Evolutionary conservation across 2,329 filamentous ascomycete species (phyloP).

Genomic region (Rhexocercosporidium sp.): DNA sequence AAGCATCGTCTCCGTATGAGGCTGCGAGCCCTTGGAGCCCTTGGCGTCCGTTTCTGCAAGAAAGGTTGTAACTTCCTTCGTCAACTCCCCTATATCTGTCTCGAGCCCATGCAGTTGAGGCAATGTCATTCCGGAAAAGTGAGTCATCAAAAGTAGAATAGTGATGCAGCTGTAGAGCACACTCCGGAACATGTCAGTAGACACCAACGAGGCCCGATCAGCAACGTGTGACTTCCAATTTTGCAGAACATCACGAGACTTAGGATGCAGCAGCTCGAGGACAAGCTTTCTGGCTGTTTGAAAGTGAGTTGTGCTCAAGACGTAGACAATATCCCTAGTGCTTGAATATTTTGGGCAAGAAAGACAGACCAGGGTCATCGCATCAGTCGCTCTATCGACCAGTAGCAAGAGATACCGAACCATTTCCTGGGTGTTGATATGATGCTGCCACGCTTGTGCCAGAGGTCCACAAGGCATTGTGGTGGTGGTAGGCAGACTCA

Average conservation of each 20-base stretch:
- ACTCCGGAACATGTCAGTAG: slow-evolving; percentile 38
- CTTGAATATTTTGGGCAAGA: slow-evolving; percentile 32
- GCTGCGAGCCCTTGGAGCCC: slow-evolving; percentile 26
- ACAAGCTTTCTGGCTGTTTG: slow-evolving; percentile 37
- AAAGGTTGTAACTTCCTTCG: slow-evolving; percentile 31
- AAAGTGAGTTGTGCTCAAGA: slow-evolving; percentile 38
- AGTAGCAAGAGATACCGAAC: slow-evolving; percentile 62
- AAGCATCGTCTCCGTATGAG: slow-evolving; percentile 34
- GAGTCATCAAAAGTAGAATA: slow-evolving; percentile 33
- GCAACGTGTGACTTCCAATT: slow-evolving; percentile 34
- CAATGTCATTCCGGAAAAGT: slow-evolving; percentile 29
- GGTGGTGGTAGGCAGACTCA: slow-evolving; percentile 18
- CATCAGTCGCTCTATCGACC: slow-evolving; percentile 34
- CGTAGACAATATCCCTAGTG: slow-evolving; percentile 18
- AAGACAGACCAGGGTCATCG: slow-evolving; percentile 19
- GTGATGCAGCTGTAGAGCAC: slow-evolving; percentile 37
- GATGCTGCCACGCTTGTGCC: slow-evolving; percentile 41
- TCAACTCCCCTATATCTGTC: slow-evolving; percentile 25
- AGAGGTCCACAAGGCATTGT: slow-evolving; percentile 36
- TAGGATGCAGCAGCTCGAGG: slow-evolving; percentile 39
- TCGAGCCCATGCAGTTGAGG: slow-evolving; percentile 31
- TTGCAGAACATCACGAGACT: slow-evolving; percentile 36
- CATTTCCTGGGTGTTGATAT: slow-evolving; percentile 48
- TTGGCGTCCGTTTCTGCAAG: slow-evolving; percentile 23
- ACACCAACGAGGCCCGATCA: slow-evolving; percentile 35